Conservation (phyloP, 106 monocot species). For the Cymbidium sinense region DNA sequence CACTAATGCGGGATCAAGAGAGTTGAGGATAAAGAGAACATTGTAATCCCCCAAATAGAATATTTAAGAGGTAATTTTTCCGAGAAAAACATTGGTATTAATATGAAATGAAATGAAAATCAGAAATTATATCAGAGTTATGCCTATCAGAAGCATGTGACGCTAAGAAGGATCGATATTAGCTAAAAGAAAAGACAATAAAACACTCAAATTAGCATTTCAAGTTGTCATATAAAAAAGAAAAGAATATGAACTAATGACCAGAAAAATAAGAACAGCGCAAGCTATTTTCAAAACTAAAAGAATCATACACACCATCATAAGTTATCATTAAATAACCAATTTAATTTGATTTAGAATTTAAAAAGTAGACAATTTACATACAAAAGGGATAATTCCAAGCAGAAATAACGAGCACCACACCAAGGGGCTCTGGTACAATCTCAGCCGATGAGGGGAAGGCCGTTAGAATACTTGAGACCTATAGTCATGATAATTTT, state of each 20-base stretch:
- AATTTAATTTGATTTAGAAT: background rate
- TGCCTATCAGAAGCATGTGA: background rate
- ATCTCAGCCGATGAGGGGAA: constrained; percentile 78
- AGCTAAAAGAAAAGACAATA: background rate
- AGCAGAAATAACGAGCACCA: constrained; percentile 83
- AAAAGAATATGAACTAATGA: background rate
- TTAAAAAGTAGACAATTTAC: constrained; percentile 13
- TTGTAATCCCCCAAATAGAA: no score
- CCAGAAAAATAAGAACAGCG: background rate
- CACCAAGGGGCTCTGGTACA: constrained; percentile 80
- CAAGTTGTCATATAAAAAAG: background rate
- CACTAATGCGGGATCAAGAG: no score
- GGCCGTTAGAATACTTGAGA: constrained; percentile 39
- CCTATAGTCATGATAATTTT: constrained; percentile 29
- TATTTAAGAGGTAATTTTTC: no score
- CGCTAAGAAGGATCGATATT: background rate
- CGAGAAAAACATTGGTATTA: no score
- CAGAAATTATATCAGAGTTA: no score
- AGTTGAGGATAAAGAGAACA: no score
- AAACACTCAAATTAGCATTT: background rate
- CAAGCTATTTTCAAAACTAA: background rate
- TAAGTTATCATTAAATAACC: background rate
- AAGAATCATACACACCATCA: background rate
- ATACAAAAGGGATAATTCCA: constrained; percentile 94
- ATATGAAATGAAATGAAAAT: no score